phyloP scores from a whole-genome alignment of 306 rosid genomes.

The Citrullus amarus region DNA sequence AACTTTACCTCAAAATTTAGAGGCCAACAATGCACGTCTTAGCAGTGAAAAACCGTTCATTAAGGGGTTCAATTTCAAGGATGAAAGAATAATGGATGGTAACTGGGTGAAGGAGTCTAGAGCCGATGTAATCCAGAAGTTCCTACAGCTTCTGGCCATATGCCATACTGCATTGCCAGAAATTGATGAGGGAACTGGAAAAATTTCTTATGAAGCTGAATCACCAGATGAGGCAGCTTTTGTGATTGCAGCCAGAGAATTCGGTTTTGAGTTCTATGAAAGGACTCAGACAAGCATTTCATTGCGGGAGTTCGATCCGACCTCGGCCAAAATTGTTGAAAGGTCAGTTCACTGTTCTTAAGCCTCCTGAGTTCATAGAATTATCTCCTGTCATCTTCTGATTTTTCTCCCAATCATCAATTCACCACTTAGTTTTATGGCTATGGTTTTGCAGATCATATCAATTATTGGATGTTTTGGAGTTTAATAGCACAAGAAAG shows the following conservation, averaged over 20 bases:
- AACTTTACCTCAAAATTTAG: conserved; percentile 20
- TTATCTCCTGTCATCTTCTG: not conserved
- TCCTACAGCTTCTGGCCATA: conserved; percentile 53
- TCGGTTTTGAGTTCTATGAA: conserved; percentile 83
- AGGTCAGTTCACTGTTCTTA: conserved; percentile 33
- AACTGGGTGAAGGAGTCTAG: conserved; percentile 63
- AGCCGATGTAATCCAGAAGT: conserved; percentile 56
- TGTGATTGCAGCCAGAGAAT: conserved; percentile 90
- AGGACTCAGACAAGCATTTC: conserved; percentile 58
- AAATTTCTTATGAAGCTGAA: conserved; percentile 86
- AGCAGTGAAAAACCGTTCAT: conserved; percentile 29
- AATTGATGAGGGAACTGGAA: conserved; percentile 67
- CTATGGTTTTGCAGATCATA: conserved; percentile 44
- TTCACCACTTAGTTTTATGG: not conserved
- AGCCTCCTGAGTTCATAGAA: too few relatives aligned
- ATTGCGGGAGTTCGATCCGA: conserved; percentile 49
- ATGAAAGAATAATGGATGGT: conserved; percentile 79
- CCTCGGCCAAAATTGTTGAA: conserved; percentile 22
- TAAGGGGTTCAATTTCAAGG: conserved; percentile 80
- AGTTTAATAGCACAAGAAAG: conserved; percentile 91
- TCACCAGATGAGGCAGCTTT: conserved; percentile 99
- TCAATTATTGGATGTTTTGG: conserved; percentile 56
- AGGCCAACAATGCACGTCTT: conserved; percentile 19
- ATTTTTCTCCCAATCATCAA: not conserved
- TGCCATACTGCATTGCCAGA: conserved; percentile 97